A percentile compares a stretch with the other conserved stretches of the same genome.
Conservation (phyloP, 805 yeast genomes). For the Saccharomyces eubayanus region DNA sequence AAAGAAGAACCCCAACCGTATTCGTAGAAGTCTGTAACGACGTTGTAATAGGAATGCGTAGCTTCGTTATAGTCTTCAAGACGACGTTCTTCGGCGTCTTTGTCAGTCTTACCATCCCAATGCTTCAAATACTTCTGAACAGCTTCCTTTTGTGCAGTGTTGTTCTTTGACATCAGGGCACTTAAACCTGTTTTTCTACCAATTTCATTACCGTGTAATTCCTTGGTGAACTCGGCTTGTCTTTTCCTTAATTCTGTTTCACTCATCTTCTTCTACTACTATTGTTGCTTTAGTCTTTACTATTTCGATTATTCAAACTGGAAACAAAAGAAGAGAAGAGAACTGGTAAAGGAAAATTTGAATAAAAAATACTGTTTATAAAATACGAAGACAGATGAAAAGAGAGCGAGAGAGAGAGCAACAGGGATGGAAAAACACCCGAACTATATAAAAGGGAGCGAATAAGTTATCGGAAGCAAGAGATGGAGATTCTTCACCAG, state of each 20-base stretch:
- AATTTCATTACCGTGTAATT: constrained; percentile 72
- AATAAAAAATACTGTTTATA: background rate
- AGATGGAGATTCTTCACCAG: background rate
- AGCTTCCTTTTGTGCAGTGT: constrained; percentile 73
- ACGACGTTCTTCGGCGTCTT: constrained; percentile 63
- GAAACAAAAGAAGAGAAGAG: background rate
- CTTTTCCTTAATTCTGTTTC: constrained; percentile 28
- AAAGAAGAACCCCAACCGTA: constrained; percentile 99
- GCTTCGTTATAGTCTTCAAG: constrained; percentile 79
- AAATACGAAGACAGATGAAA: background rate
- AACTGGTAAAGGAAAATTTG: background rate
- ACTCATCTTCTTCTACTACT: constrained; percentile 1
- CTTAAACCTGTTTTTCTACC: constrained; percentile 60
- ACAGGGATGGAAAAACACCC: background rate
- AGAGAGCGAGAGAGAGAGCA: background rate
- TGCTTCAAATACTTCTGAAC: constrained; percentile 87
- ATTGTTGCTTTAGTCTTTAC: background rate
- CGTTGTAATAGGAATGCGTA: constrained; percentile 92
- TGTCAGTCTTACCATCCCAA: constrained; percentile 87
- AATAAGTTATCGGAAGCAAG: background rate
- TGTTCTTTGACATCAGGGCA: constrained; percentile 72
- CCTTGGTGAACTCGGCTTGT: constrained; percentile 62
- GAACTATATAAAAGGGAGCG: background rate
- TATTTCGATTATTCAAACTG: constrained; percentile 1
- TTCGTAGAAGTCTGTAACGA: constrained; percentile 96